Evolutionary conservation across 1,139 yeast genomes (phyloP).

Genomic region (Lodderomyces oxycetoniae): DNA sequence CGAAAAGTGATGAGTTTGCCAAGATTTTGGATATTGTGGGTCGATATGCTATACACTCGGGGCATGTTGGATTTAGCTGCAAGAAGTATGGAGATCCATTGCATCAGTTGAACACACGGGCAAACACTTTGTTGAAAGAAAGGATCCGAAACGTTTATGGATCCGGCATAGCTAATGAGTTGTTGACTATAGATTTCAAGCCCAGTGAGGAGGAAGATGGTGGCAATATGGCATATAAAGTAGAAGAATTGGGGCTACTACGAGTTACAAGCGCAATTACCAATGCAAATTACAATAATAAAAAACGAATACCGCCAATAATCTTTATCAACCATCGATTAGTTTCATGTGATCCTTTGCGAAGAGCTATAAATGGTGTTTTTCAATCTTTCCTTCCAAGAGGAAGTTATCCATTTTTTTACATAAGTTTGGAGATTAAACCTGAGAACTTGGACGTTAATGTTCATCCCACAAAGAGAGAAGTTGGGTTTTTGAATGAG

Average conservation of each 20-base stretch:
- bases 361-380: slow-evolving; percentile 61
- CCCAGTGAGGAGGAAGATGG: slow-evolving; percentile 1
- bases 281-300: slow-evolving; percentile 66
- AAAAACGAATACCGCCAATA: slow-evolving; percentile 62
- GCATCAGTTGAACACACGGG: slow-evolving; percentile 52
- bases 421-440: slow-evolving; percentile 58
- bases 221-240: slow-evolving; percentile 18
- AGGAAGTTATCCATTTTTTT: slow-evolving; percentile 75
- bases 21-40: slow-evolving; percentile 80
- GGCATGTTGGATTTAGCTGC: slow-evolving; percentile 68
- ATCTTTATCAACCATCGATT: slow-evolving; percentile 82
- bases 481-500: slow-evolving; percentile 80
- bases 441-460: slow-evolving; percentile 84
- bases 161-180: slow-evolving; percentile 58
- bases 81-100: slow-evolving; percentile 70
- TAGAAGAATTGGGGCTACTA: slow-evolving; percentile 37
- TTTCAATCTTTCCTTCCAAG: slow-evolving; percentile 71
- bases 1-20: slow-evolving; percentile 70
- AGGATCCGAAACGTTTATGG: slow-evolving; percentile 76
- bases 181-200: slow-evolving; percentile 38
- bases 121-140: slow-evolving; percentile 48
- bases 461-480: slow-evolving; percentile 93
- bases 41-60: slow-evolving; percentile 74
- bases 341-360: slow-evolving; percentile 76
- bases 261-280: slow-evolving; percentile 59